Conservation (phyloP, 192 early-diverging fungal species). For the Dissophora ornata region DNA sequence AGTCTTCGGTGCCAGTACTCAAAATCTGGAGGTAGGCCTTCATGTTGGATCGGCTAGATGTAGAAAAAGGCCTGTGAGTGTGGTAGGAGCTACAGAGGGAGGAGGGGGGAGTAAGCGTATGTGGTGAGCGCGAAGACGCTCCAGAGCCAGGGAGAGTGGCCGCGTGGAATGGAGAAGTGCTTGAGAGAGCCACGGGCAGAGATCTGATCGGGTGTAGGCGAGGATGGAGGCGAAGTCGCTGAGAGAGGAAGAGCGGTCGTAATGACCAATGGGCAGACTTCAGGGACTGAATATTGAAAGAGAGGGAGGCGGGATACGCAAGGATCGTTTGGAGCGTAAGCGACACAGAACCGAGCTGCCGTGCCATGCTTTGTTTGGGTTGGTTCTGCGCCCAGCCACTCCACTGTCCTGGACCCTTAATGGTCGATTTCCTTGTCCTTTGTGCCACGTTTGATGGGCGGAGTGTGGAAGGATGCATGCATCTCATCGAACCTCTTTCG, state of each 20-base stretch:
- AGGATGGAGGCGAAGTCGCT: neutral
- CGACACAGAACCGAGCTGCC: no score
- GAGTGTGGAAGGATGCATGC: no score
- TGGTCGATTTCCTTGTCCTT: no score
- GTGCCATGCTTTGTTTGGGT: no score
- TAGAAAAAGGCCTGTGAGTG: conserved; percentile 32
- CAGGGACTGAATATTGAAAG: conserved; percentile 42
- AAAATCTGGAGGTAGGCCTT: conserved; percentile 64
- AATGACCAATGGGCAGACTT: conserved; percentile 26
- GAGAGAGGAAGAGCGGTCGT: conserved; percentile 17
- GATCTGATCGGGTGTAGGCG: neutral
- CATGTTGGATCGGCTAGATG: conserved; percentile 52
- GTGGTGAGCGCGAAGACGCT: neutral
- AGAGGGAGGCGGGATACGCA: neutral
- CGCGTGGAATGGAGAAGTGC: neutral
- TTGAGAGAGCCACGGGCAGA: neutral
- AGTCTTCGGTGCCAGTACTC: conserved; percentile 59
- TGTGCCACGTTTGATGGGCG: no score
- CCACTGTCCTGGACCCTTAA: no score
- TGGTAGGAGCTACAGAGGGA: neutral
- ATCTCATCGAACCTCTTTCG: no score
- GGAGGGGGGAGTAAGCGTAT: neutral
- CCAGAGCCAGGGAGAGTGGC: no score
- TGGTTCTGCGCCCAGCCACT: no score
- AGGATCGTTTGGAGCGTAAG: no score